Conservation (phyloP, 495 filamentous ascomycete species). For the Trichoderma erinaceum region DNA sequence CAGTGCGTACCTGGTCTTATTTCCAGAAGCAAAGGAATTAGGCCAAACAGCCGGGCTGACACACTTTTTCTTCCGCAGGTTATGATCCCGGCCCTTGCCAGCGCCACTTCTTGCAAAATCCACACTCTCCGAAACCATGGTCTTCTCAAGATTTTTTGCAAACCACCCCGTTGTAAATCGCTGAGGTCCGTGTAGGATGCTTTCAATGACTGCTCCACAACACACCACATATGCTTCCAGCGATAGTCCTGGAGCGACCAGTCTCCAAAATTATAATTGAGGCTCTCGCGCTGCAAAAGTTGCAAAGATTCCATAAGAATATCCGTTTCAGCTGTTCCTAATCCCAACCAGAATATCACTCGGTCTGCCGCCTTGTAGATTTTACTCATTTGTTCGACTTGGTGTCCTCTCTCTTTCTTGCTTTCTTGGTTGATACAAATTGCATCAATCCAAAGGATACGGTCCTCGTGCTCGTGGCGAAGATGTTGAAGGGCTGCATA, state of each 20-base stretch:
- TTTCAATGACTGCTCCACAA: neutral
- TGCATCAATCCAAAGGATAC: neutral
- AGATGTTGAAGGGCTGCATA: neutral
- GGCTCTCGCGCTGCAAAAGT: neutral
- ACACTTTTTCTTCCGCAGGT: neutral
- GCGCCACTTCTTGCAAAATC: constrained; percentile 31
- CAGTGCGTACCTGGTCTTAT: neutral
- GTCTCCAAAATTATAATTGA: neutral
- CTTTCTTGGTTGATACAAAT: neutral
- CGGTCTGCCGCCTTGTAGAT: constrained; percentile 1
- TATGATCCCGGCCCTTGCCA: neutral
- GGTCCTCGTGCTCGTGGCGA: neutral
- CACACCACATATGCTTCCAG: neutral
- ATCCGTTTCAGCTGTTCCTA: neutral
- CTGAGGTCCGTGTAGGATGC: neutral
- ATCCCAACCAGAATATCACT: neutral
- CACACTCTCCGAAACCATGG: constrained; percentile 32
- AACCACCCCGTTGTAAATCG: neutral
- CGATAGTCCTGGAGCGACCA: neutral
- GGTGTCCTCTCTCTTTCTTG: neutral
- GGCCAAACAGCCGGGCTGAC: neutral
- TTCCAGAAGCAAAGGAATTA: neutral
- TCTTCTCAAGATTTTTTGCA: neutral
- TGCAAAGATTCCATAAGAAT: neutral
- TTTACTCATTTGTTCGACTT: neutral